phyloP scores from a whole-genome alignment of 305 asterid genomes.

The Fraxinus paxiana region DNA sequence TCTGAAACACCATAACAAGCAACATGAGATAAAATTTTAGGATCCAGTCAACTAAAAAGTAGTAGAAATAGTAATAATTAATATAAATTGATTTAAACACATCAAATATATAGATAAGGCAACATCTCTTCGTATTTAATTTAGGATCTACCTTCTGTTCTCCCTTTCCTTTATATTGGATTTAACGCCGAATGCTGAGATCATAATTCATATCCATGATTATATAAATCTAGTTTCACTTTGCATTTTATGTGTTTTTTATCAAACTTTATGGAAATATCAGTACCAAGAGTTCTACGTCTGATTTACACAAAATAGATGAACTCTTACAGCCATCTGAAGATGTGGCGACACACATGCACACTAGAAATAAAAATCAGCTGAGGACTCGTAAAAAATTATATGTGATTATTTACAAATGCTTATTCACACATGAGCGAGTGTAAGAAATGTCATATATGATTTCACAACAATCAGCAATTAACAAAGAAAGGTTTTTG shows the following conservation, averaged over 20 bases:
- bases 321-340: background rate
- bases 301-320: background rate
- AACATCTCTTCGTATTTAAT: background rate
- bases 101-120: background rate
- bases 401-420: background rate
- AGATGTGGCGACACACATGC: background rate
- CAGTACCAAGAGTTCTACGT: background rate
- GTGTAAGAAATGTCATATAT: background rate
- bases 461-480: background rate
- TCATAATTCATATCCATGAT: background rate
- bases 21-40: slow-evolving; percentile 13
- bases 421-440: background rate
- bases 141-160: background rate
- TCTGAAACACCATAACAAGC: slow-evolving; percentile 33
- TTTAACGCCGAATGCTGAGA: background rate
- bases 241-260: background rate
- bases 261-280: background rate
- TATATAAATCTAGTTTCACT: background rate
- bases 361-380: background rate
- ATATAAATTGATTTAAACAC: background rate
- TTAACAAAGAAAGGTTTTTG: background rate
- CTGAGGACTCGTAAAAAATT: background rate
- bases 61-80: background rate
- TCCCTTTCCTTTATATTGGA: background rate
- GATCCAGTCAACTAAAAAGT: slow-evolving; percentile 8